Base-by-base conservation (phyloP, 441 rosid genomes). In the Syzygium malaccense region DNA sequence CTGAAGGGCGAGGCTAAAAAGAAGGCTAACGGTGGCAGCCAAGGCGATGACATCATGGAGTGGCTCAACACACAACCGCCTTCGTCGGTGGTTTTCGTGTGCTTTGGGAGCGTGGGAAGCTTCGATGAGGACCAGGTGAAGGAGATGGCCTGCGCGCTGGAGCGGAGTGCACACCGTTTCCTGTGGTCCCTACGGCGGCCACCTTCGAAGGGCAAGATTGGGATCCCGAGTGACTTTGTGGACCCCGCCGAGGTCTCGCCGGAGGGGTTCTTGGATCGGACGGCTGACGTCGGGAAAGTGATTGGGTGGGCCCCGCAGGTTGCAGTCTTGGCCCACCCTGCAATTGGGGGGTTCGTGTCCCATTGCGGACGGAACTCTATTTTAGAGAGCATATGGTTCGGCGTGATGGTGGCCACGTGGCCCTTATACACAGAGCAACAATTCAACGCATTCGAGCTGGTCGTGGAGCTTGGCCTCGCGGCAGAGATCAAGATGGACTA, bases 221-320 rank as follows among this genome's bases (percentile, higher is more conserved):
- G 5, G 8, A 20, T 19, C 14, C 80, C 78, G 10, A 33, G n/a
- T n/a, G n/a, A n/a, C n/a, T n/a, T n/a, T 20, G 15, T 23, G 28
- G 80, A 71, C 28, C 49, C 80, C 5, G 80, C 8, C 0, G 80
- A 32, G 53, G 56, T 68, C 45, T n/a, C 53, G n/a, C 88, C 64
- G 15, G 64, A 68, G 19, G 85, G 85, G 28, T 68, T 66, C 85
- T 26, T 87, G 45, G 64, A 87, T 1, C 49, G 85, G 48, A 68
- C 37, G 6, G 62, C 32, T 6, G 51, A n/a, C 58, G 18, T 32
- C 13, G 88, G 85, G 56, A 87, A 30, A 30, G 88, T 87, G 51
- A 53, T 87, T 25, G 89, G 89, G 30, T 88, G 89, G 89, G 89
- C 86, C 9, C 89, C 85, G 20, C 86, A 88, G 80, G 89, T 53